Conservation (phyloP, 352 stramenopile genomes). For the Saprolegnia parasitica region DNA sequence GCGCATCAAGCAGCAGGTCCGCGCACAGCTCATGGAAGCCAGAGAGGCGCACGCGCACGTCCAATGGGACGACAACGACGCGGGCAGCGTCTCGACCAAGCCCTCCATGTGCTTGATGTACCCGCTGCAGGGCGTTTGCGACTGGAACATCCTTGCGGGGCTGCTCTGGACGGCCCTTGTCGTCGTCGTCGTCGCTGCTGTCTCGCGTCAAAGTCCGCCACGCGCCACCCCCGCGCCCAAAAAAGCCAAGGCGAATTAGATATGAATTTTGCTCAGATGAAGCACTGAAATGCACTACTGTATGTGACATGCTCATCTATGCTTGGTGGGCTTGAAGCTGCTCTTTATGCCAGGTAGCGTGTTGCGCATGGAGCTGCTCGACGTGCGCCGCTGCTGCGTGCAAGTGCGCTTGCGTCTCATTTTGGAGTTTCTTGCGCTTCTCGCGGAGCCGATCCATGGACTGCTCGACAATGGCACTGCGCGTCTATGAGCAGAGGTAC, state of each 20-base stretch:
- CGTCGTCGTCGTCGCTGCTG: slow-evolving; percentile 2
- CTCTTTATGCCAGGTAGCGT: slow-evolving; percentile 16
- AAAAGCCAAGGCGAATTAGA: slow-evolving; percentile 16
- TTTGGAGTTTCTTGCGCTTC: slow-evolving; percentile 20
- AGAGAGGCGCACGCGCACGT: slow-evolving; percentile 1
- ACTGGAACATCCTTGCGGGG: slow-evolving; percentile 24
- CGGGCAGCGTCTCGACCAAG: not conserved
- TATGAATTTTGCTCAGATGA: not conserved
- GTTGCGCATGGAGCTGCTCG: slow-evolving; percentile 11
- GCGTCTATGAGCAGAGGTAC: not conserved
- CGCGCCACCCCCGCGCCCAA: not conserved
- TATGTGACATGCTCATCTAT: slow-evolving; percentile 10
- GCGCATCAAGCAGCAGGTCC: slow-evolving; percentile 19
- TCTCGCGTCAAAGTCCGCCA: not conserved
- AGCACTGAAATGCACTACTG: not conserved
- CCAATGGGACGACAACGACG: not conserved
- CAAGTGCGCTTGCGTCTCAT: slow-evolving; percentile 21
- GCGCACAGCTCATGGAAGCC: slow-evolving; percentile 20
- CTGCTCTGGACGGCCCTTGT: slow-evolving; percentile 24
- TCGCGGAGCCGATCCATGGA: slow-evolving; percentile 19
- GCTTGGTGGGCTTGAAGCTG: slow-evolving; percentile 19
- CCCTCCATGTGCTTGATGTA: not conserved
- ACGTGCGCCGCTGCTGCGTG: slow-evolving; percentile 18
- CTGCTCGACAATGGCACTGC: slow-evolving; percentile 19
- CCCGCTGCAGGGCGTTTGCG: slow-evolving; percentile 11